These are phyloP conservation scores for Citrus medica DNA, from an alignment of 345 rosid species.

Conservation along the genomic window DNA sequence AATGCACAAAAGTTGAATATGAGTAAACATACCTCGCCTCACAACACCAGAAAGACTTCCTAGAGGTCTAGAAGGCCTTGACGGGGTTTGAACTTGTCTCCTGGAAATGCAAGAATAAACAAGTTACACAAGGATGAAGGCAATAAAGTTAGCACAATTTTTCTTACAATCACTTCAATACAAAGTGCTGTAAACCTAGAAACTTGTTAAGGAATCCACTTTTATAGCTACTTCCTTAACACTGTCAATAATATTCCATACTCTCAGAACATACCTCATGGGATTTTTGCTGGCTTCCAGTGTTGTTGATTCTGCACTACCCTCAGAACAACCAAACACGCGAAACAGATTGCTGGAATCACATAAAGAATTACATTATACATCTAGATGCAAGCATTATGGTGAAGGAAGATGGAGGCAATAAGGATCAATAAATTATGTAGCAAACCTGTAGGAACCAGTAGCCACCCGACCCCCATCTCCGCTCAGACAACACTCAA, in stretches of 20 bases:
- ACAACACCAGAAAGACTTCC: conserved; percentile 45
- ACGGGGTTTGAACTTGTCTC: conserved; percentile 46
- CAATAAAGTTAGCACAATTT: not conserved
- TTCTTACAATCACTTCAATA: conserved; percentile 1
- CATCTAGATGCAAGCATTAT: not conserved
- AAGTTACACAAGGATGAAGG: not conserved
- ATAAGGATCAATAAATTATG: conserved; percentile 2
- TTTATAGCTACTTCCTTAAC: not conserved
- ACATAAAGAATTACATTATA: conserved; percentile 5
- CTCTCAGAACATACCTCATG: conserved; percentile 41
- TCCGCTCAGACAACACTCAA: conserved; percentile 60
- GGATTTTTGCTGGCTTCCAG: conserved; percentile 72
- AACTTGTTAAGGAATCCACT: not conserved
- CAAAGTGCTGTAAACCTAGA: conserved; percentile 2
- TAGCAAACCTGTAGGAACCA: conserved; percentile 65
- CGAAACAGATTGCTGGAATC: conserved; percentile 63
- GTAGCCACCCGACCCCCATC: conserved; percentile 64
- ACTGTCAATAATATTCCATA: not conserved
- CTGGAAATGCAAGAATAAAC: conserved; percentile 26
- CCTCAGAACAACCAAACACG: conserved; percentile 58
- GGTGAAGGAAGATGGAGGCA: not conserved
- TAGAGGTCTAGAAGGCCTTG: conserved; percentile 55
- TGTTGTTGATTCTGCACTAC: conserved; percentile 49
- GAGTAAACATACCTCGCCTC: conserved; percentile 43
- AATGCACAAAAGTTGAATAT: not conserved